A percentile compares a stretch with the other conserved stretches of the same genome.
Evolutionary conservation across 495 filamentous ascomycete genomes (phyloP).

Genomic region (Pseudomonodictys pantanalensis): DNA sequence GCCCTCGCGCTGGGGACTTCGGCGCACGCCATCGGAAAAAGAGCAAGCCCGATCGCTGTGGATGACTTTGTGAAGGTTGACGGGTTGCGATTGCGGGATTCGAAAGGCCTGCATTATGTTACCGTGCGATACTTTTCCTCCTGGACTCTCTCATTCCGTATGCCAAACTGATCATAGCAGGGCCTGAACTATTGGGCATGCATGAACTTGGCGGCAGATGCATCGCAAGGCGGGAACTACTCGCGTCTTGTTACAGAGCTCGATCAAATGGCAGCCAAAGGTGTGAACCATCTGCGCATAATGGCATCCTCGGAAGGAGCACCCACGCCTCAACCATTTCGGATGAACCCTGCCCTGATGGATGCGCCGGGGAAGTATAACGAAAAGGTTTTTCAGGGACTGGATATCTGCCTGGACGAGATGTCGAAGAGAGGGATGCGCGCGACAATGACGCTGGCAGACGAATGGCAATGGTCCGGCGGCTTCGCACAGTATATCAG

Average conservation of each 20-base stretch:
- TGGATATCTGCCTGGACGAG: constrained; percentile 33
- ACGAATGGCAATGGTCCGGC: constrained; percentile 36
- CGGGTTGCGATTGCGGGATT: constrained; percentile 25
- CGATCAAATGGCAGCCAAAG: constrained; percentile 33
- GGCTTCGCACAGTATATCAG: constrained; percentile 34
- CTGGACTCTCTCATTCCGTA: too few species aligned
- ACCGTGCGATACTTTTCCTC: constrained; percentile 1
- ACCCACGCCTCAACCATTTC: constrained; percentile 32
- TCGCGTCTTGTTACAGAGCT: constrained; percentile 30
- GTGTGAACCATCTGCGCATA: constrained; percentile 34
- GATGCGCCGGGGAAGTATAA: constrained; percentile 31
- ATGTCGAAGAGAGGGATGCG: constrained; percentile 32
- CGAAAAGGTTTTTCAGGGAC: constrained; percentile 31
- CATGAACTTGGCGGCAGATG: constrained; percentile 34
- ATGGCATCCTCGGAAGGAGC: constrained; percentile 34
- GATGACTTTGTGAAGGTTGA: constrained; percentile 31
- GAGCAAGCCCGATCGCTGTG: constrained; percentile 6
- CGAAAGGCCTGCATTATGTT: constrained; percentile 24
- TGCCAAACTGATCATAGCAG: background rate
- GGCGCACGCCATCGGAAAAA: too few species aligned
- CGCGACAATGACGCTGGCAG: constrained; percentile 32
- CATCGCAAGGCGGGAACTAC: constrained; percentile 25
- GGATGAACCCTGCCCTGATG: constrained; percentile 32
- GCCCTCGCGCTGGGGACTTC: too few species aligned
- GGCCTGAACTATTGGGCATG: constrained; percentile 36